phyloP scores from a whole-genome alignment of 441 rosid species.

The Oxalis stricta region DNA sequence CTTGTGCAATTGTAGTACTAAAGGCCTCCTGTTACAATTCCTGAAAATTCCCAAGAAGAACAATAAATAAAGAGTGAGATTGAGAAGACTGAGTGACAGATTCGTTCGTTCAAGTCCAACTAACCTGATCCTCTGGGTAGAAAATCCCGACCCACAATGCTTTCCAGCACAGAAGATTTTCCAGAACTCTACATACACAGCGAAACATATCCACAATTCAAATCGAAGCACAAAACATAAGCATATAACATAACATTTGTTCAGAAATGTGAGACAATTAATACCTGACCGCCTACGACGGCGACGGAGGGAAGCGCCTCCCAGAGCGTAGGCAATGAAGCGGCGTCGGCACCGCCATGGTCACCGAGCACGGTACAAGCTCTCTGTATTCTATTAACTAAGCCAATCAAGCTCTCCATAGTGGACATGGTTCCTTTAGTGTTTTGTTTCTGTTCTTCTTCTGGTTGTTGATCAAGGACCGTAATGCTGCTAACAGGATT shows the following conservation, averaged over 20 bases:
- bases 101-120: too few relatives aligned
- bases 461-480: neutral
- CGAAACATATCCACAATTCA: neutral
- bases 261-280: conserved; percentile 1
- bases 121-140: conserved; percentile 83
- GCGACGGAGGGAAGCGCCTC: conserved; percentile 87
- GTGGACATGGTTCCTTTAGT: conserved; percentile 13
- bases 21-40: conserved; percentile 80
- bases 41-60: conserved; percentile 17
- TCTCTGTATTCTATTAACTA: conserved; percentile 68
- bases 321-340: conserved; percentile 77
- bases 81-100: too few relatives aligned
- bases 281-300: conserved; percentile 93
- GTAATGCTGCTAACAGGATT: neutral
- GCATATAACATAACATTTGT: too few relatives aligned
- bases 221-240: neutral
- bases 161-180: conserved; percentile 81
- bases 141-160: conserved; percentile 78
- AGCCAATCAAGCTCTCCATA: conserved; percentile 71
- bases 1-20: conserved; percentile 76
- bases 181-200: conserved; percentile 58
- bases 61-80: neutral
- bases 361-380: conserved; percentile 87
- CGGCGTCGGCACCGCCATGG: conserved; percentile 39
- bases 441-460: neutral